These are phyloP conservation scores for Umbelopsis vinacea DNA, from an alignment of 192 early-diverging fungal genomes.

Conservation along the genomic window DNA sequence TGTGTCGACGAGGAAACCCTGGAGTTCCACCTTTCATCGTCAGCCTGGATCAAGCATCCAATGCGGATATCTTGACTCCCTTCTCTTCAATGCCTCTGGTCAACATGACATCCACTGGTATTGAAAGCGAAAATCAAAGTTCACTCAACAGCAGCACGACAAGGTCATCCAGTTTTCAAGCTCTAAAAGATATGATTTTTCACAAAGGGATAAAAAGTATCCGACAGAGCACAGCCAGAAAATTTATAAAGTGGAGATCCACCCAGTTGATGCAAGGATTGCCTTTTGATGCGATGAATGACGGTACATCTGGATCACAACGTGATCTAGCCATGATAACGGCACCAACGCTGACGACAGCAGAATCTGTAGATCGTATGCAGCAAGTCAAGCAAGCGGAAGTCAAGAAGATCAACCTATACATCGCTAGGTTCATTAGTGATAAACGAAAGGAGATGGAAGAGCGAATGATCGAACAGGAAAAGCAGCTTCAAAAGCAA, in stretches of 20 bases:
- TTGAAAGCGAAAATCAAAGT: slow-evolving; percentile 7
- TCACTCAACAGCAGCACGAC: slow-evolving; percentile 26
- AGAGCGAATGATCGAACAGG: slow-evolving; percentile 26
- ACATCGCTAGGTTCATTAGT: slow-evolving; percentile 27
- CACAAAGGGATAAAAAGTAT: background rate
- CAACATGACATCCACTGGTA: slow-evolving; percentile 10
- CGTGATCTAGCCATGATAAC: background rate
- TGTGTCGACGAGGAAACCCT: slow-evolving; percentile 45
- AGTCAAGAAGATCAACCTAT: slow-evolving; percentile 18
- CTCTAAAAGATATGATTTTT: slow-evolving; percentile 1
- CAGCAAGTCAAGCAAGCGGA: slow-evolving; percentile 6
- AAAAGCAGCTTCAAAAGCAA: slow-evolving; percentile 23
- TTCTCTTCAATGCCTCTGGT: background rate
- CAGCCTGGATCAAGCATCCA: slow-evolving; percentile 25
- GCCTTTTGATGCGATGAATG: background rate
- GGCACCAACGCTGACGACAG: background rate
- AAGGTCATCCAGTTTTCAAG: background rate
- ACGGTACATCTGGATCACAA: background rate
- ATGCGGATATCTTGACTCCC: slow-evolving; percentile 8
- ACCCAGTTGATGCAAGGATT: background rate
- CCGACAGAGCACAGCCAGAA: background rate
- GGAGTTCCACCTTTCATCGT: slow-evolving; percentile 62
- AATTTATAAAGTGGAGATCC: slow-evolving; percentile 2
- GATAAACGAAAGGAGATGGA: slow-evolving; percentile 36
- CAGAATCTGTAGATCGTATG: slow-evolving; percentile 16